Base-by-base conservation (phyloP, 345 rosid genomes). In the Aquilaria yunnanensis region DNA sequence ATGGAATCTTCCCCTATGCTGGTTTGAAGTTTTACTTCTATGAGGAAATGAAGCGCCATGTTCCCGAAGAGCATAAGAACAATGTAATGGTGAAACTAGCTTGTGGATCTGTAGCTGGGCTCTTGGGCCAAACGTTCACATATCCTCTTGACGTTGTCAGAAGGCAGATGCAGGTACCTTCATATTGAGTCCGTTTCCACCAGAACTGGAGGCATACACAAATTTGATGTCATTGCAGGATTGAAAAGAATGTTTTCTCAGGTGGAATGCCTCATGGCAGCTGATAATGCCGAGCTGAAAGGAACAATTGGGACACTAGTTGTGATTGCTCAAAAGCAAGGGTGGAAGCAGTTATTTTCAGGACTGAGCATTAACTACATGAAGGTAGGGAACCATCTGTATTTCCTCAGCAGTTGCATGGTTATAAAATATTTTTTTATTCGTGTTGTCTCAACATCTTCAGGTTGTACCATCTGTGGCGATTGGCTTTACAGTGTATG, bases 341-440 rank as follows among this genome's bases (percentile, higher is more conserved):
- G 98, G n/a, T 90, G 97, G 96, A 90, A 93, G 72, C 97, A 93
- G 51, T 77, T 93, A 53, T 93, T 93, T 85, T 90, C 97, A 2
- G 96, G 94, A 69, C 80, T 93, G 47, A 90, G 94, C 77, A 84
- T 93, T 77, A 93, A 93, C 75, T 93, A 84, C 82, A 70, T 93
- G 62, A 93, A 88, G 94, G 97, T 88, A 52, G 52, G 70, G 57
- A 52, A 60, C 0, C 30, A 43, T 43, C 49, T 55, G 62, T 41
- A 37, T 9, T 37, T 2, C 53, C 43, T 59, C 45, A 10, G 5
- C 10, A 4, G 31, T 41, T 32, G 46, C 32, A 9, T 6, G 3
- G 14, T 54, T 32, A 4, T 16, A 11, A 4, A 10, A 46, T 51
- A 41, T n/a, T 32, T 45, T 62, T 11, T 30, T 16, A 56, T 41